Evolutionary conservation across 441 rosid species (phyloP), one percentile per base, ranked within the genome.

Genomic region (Populus tomentosa): DNA sequence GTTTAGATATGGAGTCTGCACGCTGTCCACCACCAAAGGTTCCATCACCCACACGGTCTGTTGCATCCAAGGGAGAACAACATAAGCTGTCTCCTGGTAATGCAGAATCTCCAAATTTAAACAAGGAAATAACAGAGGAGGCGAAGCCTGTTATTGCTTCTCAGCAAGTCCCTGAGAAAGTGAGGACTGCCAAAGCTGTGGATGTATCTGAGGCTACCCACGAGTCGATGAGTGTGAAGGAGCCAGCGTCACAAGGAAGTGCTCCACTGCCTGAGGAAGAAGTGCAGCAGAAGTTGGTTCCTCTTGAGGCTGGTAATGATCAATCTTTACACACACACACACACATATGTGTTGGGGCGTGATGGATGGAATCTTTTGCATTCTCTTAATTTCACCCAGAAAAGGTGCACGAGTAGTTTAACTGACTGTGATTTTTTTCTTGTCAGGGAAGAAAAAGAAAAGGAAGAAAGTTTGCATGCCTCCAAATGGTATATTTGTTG

Each of bases 1-100:
- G 65, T 79, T 70, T 83, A 95, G 98, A 92, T 89, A 89, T 91
- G 97, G 97, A 92, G 83, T 97, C 98, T 82, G 92, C 98, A 64
- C 89, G 95, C 67, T 88, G 86, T 79, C 92, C 89, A 42, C 98
- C 83, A 74, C 95, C 94, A 74, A 94, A 86, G 89, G 75, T 80
- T 83, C 92, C 89, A 71, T 94, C 98, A 69, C 98, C 98, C 32
- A 85, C 94, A 56, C 82, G 83, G 72, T 97, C 99, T 83, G 95
- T 86, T 77, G 97, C 92, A 74, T 92, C 97, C 26, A 92, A 89
- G 87, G 98, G 90, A 79, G 94, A 90, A 72, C 92, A 79, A 72
- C 92, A 79, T 33, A 89, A 86, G 78, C 86, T 79, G 68, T 66
- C 80, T 28, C 80, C 85, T 78, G 81, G 75, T 71, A 81, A 75